Evolutionary conservation across 108 stramenopile genomes (phyloP).

Genomic region (Nannochloropsis gaditana): DNA sequence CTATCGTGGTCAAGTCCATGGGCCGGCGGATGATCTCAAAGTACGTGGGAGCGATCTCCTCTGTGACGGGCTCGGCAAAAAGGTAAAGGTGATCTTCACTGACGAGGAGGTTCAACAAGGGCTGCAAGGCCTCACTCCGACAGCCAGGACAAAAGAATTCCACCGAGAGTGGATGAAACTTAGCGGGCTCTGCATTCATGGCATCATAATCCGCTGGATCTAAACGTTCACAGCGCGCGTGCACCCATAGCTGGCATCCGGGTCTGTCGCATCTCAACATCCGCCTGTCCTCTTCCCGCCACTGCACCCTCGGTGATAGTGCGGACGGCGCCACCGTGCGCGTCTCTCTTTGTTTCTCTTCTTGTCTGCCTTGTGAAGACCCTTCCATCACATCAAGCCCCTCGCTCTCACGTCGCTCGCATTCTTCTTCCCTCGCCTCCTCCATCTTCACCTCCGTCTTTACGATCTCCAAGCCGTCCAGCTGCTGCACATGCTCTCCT

Average conservation of each 20-base stretch:
- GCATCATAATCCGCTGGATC: slow-evolving; percentile 32
- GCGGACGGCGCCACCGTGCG: slow-evolving; percentile 47
- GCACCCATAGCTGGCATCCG: slow-evolving; percentile 65
- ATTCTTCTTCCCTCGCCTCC: background rate
- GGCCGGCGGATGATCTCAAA: slow-evolving; percentile 51
- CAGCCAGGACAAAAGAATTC: slow-evolving; percentile 41
- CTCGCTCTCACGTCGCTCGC: slow-evolving; percentile 27
- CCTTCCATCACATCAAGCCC: background rate
- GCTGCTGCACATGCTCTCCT: background rate
- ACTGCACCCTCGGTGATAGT: slow-evolving; percentile 50
- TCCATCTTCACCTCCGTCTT: background rate
- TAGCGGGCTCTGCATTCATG: background rate
- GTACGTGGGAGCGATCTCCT: slow-evolving; percentile 63
- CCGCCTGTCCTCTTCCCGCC: slow-evolving; percentile 62
- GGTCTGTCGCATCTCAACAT: slow-evolving; percentile 64
- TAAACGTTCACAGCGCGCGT: slow-evolving; percentile 66
- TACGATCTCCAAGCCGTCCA: background rate
- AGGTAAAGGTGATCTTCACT: slow-evolving; percentile 60
- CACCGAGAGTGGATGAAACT: background rate
- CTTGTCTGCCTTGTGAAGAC: slow-evolving; percentile 37
- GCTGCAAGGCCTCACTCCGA: background rate
- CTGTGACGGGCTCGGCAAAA: slow-evolving; percentile 74
- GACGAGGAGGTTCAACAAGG: slow-evolving; percentile 55
- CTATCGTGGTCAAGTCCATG: slow-evolving; percentile 58
- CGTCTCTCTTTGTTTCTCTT: slow-evolving; percentile 24